These are phyloP conservation scores for Ulota crispa DNA, from an alignment of 225 moss, liverwort and hornwort species.

Conservation along the genomic window DNA sequence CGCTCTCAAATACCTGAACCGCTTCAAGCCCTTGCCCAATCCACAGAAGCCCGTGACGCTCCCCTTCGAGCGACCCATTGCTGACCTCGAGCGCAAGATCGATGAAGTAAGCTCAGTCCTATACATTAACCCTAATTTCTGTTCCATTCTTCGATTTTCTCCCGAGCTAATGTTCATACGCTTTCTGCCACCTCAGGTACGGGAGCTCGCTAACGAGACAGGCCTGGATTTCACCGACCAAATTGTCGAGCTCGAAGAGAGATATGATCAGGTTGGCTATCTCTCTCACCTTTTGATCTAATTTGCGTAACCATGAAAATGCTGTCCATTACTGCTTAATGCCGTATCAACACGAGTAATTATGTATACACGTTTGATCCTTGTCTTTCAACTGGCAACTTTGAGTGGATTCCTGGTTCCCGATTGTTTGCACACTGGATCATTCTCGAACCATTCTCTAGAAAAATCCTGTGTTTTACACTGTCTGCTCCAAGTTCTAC, in stretches of 20 bases:
- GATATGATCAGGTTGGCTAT: slow-evolving; percentile 77
- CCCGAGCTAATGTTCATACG: not conserved
- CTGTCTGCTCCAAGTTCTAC: not conserved
- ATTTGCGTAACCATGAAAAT: not conserved
- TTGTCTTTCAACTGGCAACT: not conserved
- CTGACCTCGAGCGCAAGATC: slow-evolving; percentile 93
- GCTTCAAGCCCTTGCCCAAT: slow-evolving; percentile 84
- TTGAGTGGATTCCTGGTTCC: not conserved
- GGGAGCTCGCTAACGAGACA: slow-evolving; percentile 91
- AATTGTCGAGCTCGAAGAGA: slow-evolving; percentile 85
- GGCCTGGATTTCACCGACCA: slow-evolving; percentile 98
- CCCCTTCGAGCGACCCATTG: slow-evolving; percentile 87
- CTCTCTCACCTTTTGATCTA: not conserved
- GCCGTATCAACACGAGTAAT: not conserved
- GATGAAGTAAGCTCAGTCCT: slow-evolving; percentile 57
- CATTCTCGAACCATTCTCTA: not conserved
- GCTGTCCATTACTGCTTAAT: not conserved
- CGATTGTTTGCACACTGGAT: not conserved
- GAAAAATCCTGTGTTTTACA: not conserved
- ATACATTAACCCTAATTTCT: slow-evolving; percentile 7
- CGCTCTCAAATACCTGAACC: slow-evolving; percentile 73
- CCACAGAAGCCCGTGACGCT: slow-evolving; percentile 85
- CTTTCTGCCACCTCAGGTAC: slow-evolving; percentile 53
- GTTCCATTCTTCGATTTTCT: not conserved
- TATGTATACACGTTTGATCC: not conserved